These are phyloP conservation scores for Ustilago lituana DNA, from an alignment of 1,284 basidiomycete genomes.

Conservation along the genomic window DNA sequence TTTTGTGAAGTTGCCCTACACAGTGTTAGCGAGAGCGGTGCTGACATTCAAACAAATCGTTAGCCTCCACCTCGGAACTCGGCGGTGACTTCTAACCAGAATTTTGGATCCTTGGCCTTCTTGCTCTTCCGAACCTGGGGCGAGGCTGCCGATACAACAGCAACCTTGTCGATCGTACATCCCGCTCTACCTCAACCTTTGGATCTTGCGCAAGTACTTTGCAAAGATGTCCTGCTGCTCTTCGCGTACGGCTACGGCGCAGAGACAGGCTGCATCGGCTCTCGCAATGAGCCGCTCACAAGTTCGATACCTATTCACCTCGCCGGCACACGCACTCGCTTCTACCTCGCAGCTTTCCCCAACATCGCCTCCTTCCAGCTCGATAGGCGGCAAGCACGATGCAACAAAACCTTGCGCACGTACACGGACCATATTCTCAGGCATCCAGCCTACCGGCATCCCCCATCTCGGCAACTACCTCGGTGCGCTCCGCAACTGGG, in stretches of 20 bases:
- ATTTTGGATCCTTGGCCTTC: slow-evolving; percentile 3
- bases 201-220: no score
- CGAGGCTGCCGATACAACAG: no score
- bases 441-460: slow-evolving; percentile 84
- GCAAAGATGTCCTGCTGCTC: neutral
- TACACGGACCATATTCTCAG: slow-evolving; percentile 75
- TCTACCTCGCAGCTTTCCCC: slow-evolving; percentile 3
- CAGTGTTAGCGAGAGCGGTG: no score
- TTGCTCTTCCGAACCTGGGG: neutral
- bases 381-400: neutral
- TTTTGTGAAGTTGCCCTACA: no score
- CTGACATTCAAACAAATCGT: no score
- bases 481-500: slow-evolving; percentile 89
- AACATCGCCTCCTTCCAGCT: neutral
- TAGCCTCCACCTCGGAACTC: slow-evolving; percentile 36
- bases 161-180: no score
- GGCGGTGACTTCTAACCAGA: neutral
- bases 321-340: slow-evolving; percentile 1
- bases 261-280: neutral
- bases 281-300: no score
- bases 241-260: neutral
- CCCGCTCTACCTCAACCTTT: no score
- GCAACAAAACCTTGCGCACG: neutral
- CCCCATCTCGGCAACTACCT: slow-evolving; percentile 93
- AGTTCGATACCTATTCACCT: slow-evolving; percentile 4